Conservation (phyloP, 139 green algal species). For the Nannochloris sp. region DNA sequence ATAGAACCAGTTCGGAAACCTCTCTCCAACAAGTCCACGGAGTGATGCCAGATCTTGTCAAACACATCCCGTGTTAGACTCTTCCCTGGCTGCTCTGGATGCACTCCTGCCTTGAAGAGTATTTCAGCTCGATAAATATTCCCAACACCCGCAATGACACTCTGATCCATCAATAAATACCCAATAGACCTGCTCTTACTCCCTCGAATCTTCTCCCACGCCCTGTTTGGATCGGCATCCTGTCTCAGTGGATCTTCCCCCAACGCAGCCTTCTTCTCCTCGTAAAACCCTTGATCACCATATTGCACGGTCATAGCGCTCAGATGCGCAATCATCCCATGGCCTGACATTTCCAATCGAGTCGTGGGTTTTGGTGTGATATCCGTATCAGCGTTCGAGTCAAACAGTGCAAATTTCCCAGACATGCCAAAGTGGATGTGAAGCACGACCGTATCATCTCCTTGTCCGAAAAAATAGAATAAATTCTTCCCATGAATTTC, state of each 20-base stretch:
- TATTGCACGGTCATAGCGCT: conserved; percentile 72
- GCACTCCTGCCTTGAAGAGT: conserved; percentile 50
- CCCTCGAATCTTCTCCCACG: conserved; percentile 30
- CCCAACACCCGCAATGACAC: conserved; percentile 62
- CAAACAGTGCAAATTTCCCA: conserved; percentile 23
- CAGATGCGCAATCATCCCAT: conserved; percentile 46
- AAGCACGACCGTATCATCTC: conserved; percentile 34
- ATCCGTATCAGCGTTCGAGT: neutral
- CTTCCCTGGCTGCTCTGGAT: conserved; percentile 62
- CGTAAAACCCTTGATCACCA: conserved; percentile 44
- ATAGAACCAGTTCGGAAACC: conserved; percentile 71
- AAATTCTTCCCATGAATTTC: conserved; percentile 76
- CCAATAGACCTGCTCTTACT: conserved; percentile 58
- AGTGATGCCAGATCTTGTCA: conserved; percentile 52
- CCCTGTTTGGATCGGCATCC: conserved; percentile 31
- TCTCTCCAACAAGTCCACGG: conserved; percentile 54
- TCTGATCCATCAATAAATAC: conserved; percentile 75
- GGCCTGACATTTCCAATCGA: conserved; percentile 23
- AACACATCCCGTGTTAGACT: conserved; percentile 41
- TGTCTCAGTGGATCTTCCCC: conserved; percentile 67
- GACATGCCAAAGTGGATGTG: conserved; percentile 83
- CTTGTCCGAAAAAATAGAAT: conserved; percentile 70
- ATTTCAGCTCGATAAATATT: conserved; percentile 86
- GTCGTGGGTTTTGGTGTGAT: conserved; percentile 45
- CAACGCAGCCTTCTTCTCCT: conserved; percentile 40